phyloP scores from a whole-genome alignment of 805 yeast genomes.

The Nakazawaea holstii region DNA sequence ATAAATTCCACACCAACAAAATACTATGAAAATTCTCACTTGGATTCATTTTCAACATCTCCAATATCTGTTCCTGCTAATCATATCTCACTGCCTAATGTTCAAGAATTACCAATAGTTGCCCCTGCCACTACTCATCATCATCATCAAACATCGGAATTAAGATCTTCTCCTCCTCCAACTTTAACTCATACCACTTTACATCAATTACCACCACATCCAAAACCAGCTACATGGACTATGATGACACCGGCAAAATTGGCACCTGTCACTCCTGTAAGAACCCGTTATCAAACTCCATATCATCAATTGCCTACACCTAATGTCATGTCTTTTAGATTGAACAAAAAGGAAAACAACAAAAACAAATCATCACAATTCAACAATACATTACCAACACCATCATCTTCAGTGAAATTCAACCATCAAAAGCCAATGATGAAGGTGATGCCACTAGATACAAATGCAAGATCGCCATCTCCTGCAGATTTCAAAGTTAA shows the following conservation, averaged over 20 bases:
- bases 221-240: conserved; percentile 12
- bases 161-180: conserved; percentile 15
- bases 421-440: conserved; percentile 23
- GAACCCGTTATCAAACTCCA: background rate
- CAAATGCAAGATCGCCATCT: conserved; percentile 3
- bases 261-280: conserved; percentile 12
- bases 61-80: conserved; percentile 6
- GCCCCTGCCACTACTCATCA: background rate
- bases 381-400: conserved; percentile 17
- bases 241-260: conserved; percentile 9
- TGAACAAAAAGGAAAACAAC: conserved; percentile 15
- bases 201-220: conserved; percentile 3
- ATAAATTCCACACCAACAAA: background rate
- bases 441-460: conserved; percentile 16
- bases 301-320: conserved; percentile 13
- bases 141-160: conserved; percentile 19
- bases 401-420: conserved; percentile 16
- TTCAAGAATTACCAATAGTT: background rate
- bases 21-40: background rate
- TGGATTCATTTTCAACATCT: conserved; percentile 2
- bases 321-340: conserved; percentile 30
- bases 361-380: conserved; percentile 19
- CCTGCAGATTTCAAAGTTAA: conserved; percentile 5
- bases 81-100: background rate
- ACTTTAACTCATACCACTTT: background rate